Evolutionary conservation across 2,329 filamentous ascomycete species (phyloP).

Genomic region (Domatiomyces catenatus): DNA sequence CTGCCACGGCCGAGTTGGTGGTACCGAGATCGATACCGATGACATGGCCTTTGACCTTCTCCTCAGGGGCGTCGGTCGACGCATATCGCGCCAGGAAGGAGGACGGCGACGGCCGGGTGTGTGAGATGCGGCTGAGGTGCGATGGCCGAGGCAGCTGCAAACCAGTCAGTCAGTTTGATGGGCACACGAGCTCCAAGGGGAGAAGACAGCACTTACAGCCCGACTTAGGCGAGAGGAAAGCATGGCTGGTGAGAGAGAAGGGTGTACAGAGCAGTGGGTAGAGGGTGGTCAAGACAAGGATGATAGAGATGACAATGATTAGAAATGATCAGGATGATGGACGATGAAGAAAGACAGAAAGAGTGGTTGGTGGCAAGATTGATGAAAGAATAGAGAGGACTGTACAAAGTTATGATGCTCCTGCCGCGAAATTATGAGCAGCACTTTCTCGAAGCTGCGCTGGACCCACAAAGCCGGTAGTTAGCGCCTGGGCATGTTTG

Average conservation of each 20-base stretch:
- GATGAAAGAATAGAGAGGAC: conserved; percentile 20
- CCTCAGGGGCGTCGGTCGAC: conserved; percentile 47
- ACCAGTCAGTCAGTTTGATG: conserved; percentile 1
- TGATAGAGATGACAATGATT: neutral
- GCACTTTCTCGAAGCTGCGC: neutral
- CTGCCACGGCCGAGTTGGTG: conserved; percentile 91
- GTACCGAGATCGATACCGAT: conserved; percentile 99
- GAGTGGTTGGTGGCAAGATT: conserved; percentile 1
- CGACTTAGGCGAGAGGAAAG: conserved; percentile 55
- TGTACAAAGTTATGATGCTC: conserved; percentile 4
- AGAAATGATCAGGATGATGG: conserved; percentile 14
- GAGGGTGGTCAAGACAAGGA: conserved; percentile 13
- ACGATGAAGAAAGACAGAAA: neutral
- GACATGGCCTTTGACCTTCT: conserved; percentile 86
- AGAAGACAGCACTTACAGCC: conserved; percentile 46
- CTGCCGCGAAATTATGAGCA: conserved; percentile 1
- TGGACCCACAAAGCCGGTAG: neutral
- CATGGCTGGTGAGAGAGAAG: conserved; percentile 31
- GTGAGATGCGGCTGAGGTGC: conserved; percentile 51
- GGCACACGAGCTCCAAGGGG: conserved; percentile 6
- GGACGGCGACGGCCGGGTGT: conserved; percentile 53
- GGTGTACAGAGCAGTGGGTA: conserved; percentile 11
- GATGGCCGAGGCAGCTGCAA: conserved; percentile 63
- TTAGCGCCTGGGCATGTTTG: neutral
- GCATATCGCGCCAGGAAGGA: conserved; percentile 65